phyloP scores from a whole-genome alignment of 2,329 filamentous ascomycete species.

The Hansfordia pulvinata region DNA sequence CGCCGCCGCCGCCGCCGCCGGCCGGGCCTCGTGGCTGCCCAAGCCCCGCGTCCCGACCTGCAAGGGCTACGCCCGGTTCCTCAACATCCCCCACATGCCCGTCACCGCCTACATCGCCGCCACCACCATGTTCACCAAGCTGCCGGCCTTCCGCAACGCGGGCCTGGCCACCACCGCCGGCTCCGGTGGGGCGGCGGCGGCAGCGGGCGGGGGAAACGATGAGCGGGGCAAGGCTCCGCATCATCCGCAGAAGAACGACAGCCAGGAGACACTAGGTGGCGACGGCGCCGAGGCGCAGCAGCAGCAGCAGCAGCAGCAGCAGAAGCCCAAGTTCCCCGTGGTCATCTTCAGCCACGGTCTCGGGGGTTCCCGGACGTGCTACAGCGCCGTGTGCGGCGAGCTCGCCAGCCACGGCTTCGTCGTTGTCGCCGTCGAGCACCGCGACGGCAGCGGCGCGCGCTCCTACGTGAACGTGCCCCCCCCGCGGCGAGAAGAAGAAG shows the following conservation, averaged over 20 bases:
- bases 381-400: slow-evolving; percentile 49
- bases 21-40: slow-evolving; percentile 48
- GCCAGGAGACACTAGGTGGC: slow-evolving; percentile 7
- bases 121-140: slow-evolving; percentile 49
- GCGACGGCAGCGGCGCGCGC: slow-evolving; percentile 49
- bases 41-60: slow-evolving; percentile 40
- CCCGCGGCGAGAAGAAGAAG: slow-evolving; percentile 19
- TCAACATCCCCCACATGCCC: slow-evolving; percentile 32
- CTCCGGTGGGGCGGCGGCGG: too few species aligned
- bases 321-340: slow-evolving; percentile 39
- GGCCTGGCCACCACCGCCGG: slow-evolving; percentile 32
- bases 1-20: slow-evolving; percentile 26
- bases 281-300: too few species aligned
- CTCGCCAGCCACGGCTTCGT: slow-evolving; percentile 54
- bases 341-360: slow-evolving; percentile 55
- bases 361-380: slow-evolving; percentile 48
- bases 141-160: slow-evolving; percentile 50
- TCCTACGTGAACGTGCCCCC: slow-evolving; percentile 44
- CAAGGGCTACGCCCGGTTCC: slow-evolving; percentile 49
- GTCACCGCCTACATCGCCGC: slow-evolving; percentile 38
- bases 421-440: slow-evolving; percentile 50
- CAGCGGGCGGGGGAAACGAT: too few species aligned
- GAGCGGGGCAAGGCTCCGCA: too few species aligned
- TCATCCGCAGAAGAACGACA: too few species aligned
- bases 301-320: slow-evolving; percentile 4